phyloP scores from a whole-genome alignment of 2,329 filamentous ascomycete genomes.

The Cladosporium sp. region DNA sequence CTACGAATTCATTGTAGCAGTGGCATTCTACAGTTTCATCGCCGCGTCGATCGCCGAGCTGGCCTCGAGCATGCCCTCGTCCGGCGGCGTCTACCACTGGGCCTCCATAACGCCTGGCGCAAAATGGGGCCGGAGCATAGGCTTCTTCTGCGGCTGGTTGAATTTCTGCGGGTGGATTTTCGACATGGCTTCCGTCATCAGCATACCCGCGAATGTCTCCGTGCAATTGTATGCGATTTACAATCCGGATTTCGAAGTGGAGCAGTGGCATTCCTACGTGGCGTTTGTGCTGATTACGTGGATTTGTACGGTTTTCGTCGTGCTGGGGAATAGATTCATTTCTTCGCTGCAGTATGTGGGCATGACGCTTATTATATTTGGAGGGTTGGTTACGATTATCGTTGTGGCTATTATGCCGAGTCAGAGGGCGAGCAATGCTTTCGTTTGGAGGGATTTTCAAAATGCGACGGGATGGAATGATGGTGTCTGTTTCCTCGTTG shows the following conservation, averaged over 20 bases:
- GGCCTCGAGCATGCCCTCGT: slow-evolving; percentile 30
- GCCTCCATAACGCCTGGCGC: slow-evolving; percentile 32
- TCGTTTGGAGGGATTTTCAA: slow-evolving; percentile 50
- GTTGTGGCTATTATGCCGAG: slow-evolving; percentile 49
- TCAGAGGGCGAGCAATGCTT: slow-evolving; percentile 46
- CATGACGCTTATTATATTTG: slow-evolving; percentile 46
- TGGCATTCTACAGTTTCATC: slow-evolving; percentile 33
- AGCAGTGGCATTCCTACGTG: slow-evolving; percentile 57
- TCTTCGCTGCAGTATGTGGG: slow-evolving; percentile 50
- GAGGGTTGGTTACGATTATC: slow-evolving; percentile 34
- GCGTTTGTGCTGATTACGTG: slow-evolving; percentile 54
- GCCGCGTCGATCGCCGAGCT: slow-evolving; percentile 31
- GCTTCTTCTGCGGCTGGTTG: slow-evolving; percentile 33
- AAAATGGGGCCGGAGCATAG: slow-evolving; percentile 29
- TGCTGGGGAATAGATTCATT: slow-evolving; percentile 54
- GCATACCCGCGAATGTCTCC: slow-evolving; percentile 55
- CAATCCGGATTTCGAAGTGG: slow-evolving; percentile 48
- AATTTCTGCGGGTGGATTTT: slow-evolving; percentile 56
- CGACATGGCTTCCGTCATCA: slow-evolving; percentile 54
- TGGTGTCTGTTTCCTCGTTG: slow-evolving; percentile 34
- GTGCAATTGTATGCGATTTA: slow-evolving; percentile 59
- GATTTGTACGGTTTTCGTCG: slow-evolving; percentile 48
- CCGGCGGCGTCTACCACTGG: slow-evolving; percentile 34
- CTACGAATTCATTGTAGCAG: slow-evolving; percentile 34
- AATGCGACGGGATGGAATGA: slow-evolving; percentile 50